Percentiles rank a stretch among this genome's conserved stretches.
Evolutionary conservation across 331 rosid species (phyloP).

Genomic region (Stylosanthes scabra): DNA sequence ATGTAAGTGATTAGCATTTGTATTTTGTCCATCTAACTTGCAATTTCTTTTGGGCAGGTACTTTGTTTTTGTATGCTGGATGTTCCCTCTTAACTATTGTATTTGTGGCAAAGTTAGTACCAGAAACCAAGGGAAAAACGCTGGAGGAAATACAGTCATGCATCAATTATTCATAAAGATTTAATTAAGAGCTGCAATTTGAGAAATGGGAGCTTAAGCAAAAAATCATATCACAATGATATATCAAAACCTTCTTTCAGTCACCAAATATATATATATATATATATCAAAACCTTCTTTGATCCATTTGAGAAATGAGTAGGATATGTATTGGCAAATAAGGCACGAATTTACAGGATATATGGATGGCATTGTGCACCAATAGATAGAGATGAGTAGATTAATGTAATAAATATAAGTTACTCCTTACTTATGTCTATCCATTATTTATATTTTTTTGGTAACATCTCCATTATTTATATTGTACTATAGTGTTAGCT

Average conservation of each 20-base stretch:
- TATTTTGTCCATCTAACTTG: constrained; percentile 1
- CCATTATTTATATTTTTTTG: not conserved
- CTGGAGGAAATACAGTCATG: constrained; percentile 80
- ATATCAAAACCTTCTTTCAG: constrained; percentile 20
- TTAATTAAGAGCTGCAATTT: not conserved
- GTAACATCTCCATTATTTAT: not conserved
- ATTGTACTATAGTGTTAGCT: not conserved
- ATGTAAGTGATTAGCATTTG: not conserved
- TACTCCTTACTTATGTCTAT: constrained; percentile 21
- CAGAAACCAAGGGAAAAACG: constrained; percentile 92
- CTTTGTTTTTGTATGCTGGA: constrained; percentile 65
- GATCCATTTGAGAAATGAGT: constrained; percentile 19
- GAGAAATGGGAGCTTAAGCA: constrained; percentile 14
- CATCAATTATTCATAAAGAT: constrained; percentile 52
- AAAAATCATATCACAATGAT: not conserved
- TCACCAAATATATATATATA: too few relatives aligned
- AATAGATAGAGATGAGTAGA: not conserved
- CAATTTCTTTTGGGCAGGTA: constrained; percentile 53
- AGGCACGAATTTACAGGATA: not conserved
- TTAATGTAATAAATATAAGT: constrained; percentile 2
- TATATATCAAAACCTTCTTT: constrained; percentile 18
- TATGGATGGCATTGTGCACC: not conserved
- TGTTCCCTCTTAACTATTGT: constrained; percentile 63
- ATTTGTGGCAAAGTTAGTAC: constrained; percentile 70
- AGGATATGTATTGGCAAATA: not conserved